Base-by-base conservation (phyloP, 768 basidiomycete genomes). In the Tephrocybe sp. region DNA sequence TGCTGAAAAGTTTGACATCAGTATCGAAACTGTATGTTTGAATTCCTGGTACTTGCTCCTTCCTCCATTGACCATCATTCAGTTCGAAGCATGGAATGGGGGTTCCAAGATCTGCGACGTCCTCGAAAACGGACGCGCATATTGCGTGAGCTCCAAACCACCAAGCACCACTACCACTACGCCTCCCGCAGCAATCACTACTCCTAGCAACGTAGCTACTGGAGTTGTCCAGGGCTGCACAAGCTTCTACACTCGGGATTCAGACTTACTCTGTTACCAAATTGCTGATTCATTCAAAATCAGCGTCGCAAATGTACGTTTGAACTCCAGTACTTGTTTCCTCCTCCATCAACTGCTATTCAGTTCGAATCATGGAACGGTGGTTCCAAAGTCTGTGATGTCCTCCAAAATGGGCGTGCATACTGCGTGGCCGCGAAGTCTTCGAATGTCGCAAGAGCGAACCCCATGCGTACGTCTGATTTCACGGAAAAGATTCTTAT, bases 291-390 rank as follows among this genome's bases (percentile, higher is more conserved):
- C 46, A 10, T 48, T 17, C 26, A 33, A 40, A n/a, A 53, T 53
- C 30, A 48, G 45, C 23, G 46, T 53, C 11, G 33, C 8, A 5
- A 38, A 53, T 28, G 52, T 48, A 39, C n/a, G 50, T 39, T 18
- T 39, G 7, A 6, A 6, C 8, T 39, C 5, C 38, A 5, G 20
- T 17, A 9, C 38, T 20, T 6, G 8, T 20, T n/a, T 39, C 3
- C 8, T 4, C 20, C 38, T 39, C 17, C 5, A 5, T 14, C 34
- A 39, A 7, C 7, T 18, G 38, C 6, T 5, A 39, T n/a, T n/a
- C 21, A 56, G 50, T 51, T 56, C 17, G 45, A 51, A 41, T 26
- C 46, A 8, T 56, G 47, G 51, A 56, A 56, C 30, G 55, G 54
- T 11, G 50, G 51, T 6, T 14, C 41, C 12, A n/a, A 10, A 12